These are phyloP conservation scores for Tetrapyrgos nigripes DNA, from an alignment of 1,284 basidiomycete species.

Conservation along the genomic window DNA sequence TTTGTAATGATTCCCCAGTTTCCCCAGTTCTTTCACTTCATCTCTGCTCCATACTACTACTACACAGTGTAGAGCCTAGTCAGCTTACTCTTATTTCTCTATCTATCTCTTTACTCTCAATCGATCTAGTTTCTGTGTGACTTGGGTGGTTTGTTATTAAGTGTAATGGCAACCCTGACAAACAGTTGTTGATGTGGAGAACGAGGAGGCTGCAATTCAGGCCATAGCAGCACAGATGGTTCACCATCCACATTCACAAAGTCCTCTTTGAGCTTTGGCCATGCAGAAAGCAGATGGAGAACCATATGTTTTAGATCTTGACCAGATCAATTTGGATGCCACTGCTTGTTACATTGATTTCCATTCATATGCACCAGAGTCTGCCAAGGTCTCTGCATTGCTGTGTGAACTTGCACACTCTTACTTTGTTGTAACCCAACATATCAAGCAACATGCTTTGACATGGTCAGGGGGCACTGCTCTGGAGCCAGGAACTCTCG, in stretches of 20 bases:
- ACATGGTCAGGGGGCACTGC: too few relatives aligned
- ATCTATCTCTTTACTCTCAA: too few relatives aligned
- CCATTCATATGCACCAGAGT: constrained; percentile 29
- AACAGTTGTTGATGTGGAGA: constrained; percentile 24
- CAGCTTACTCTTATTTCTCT: too few relatives aligned
- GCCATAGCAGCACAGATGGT: constrained; percentile 33
- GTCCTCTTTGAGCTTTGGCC: constrained; percentile 19
- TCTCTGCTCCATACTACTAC: too few relatives aligned
- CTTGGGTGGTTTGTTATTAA: too few relatives aligned
- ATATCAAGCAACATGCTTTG: constrained; percentile 22
- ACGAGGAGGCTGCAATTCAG: constrained; percentile 23
- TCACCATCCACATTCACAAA: constrained; percentile 30
- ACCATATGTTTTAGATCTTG: constrained; percentile 23
- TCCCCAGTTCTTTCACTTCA: too few relatives aligned
- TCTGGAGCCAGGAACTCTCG: constrained; percentile 15
- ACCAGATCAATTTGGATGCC: constrained; percentile 11
- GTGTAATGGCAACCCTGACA: too few relatives aligned
- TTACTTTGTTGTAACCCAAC: constrained; percentile 28
- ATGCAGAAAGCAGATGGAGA: constrained; percentile 12
- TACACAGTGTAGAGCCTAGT: too few relatives aligned
- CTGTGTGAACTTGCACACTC: constrained; percentile 28
- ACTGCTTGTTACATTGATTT: constrained; percentile 32
- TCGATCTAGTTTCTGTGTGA: too few relatives aligned
- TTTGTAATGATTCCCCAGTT: too few relatives aligned
- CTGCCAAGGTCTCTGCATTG: constrained; percentile 26